A percentile compares a stretch with the other conserved stretches of the same genome.
These are phyloP conservation scores for Kwoniella heveanensis DNA, from an alignment of 768 basidiomycete genomes.

Conservation along the genomic window DNA sequence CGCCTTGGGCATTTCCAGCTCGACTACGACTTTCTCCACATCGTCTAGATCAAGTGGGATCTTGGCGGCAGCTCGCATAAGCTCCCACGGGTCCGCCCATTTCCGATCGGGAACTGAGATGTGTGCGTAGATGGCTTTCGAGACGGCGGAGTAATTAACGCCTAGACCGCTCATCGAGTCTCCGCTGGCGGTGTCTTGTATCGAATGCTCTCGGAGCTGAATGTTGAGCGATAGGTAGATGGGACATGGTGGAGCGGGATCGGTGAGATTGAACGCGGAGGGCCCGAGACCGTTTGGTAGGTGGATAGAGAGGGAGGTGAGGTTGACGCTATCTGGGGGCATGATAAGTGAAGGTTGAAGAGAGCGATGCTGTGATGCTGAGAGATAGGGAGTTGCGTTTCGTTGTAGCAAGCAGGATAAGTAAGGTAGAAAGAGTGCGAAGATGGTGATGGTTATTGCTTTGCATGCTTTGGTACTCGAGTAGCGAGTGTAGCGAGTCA, in stretches of 20 bases:
- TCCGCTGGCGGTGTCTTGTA: conserved; percentile 62
- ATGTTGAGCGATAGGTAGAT: conserved; percentile 61
- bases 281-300: conserved; percentile 52
- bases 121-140: conserved; percentile 57
- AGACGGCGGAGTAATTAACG: conserved; percentile 67
- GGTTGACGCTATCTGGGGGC: conserved; percentile 45
- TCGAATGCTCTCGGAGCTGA: conserved; percentile 57
- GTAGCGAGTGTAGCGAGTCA: no score
- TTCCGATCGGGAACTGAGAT: conserved; percentile 56
- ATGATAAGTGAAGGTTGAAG: no score
- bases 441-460: no score
- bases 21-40: conserved; percentile 59
- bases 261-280: conserved; percentile 47
- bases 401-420: no score
- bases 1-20: conserved; percentile 61
- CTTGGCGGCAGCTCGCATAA: conserved; percentile 59
- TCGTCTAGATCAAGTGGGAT: conserved; percentile 56
- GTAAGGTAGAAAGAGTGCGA: no score
- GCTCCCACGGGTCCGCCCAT: conserved; percentile 61
- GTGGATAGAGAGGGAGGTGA: conserved; percentile 53
- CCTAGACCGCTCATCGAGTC: conserved; percentile 61
- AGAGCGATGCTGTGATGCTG: no score
- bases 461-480: no score
- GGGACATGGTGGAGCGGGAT: conserved; percentile 63
- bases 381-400: no score